Conservation (phyloP, 2,329 filamentous ascomycete genomes). For the Parastagonospora avenae region DNA sequence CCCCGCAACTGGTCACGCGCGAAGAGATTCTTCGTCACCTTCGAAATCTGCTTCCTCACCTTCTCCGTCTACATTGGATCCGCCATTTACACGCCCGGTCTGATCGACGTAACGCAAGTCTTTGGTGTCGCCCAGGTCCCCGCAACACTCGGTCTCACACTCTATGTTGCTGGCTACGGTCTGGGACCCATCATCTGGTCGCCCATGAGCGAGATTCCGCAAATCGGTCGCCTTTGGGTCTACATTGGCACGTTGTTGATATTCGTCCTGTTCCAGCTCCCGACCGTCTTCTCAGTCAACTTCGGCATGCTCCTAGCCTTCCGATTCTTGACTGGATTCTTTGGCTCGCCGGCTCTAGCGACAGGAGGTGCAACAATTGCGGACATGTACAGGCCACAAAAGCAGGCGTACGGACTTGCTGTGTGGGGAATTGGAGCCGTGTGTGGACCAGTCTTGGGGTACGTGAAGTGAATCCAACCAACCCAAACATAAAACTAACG, state of each 20-base stretch:
- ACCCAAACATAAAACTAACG: too few relatives aligned
- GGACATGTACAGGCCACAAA: slow-evolving; percentile 51
- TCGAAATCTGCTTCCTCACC: slow-evolving; percentile 54
- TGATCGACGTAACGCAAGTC: slow-evolving; percentile 53
- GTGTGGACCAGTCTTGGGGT: too few relatives aligned
- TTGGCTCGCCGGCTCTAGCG: slow-evolving; percentile 53
- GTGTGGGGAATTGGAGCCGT: slow-evolving; percentile 45
- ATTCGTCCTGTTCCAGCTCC: slow-evolving; percentile 56
- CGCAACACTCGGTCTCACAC: slow-evolving; percentile 52
- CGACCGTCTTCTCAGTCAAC: slow-evolving; percentile 52
- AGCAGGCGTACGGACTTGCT: slow-evolving; percentile 48
- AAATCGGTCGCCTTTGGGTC: slow-evolving; percentile 51
- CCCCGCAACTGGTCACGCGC: slow-evolving; percentile 53
- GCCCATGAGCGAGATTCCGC: slow-evolving; percentile 56
- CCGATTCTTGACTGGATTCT: slow-evolving; percentile 57
- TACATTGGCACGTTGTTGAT: slow-evolving; percentile 38
- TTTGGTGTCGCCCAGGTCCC: slow-evolving; percentile 59
- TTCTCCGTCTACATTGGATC: slow-evolving; percentile 60
- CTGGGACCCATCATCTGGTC: slow-evolving; percentile 44
- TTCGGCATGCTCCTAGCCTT: slow-evolving; percentile 58
- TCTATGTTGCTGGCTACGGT: slow-evolving; percentile 39
- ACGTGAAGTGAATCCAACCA: too few relatives aligned
- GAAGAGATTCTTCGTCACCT: slow-evolving; percentile 54
- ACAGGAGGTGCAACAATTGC: slow-evolving; percentile 54
- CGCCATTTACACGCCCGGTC: slow-evolving; percentile 55